Evolutionary conservation across 805 yeast genomes (phyloP).

Genomic region (Jamesozyma hellenica): DNA sequence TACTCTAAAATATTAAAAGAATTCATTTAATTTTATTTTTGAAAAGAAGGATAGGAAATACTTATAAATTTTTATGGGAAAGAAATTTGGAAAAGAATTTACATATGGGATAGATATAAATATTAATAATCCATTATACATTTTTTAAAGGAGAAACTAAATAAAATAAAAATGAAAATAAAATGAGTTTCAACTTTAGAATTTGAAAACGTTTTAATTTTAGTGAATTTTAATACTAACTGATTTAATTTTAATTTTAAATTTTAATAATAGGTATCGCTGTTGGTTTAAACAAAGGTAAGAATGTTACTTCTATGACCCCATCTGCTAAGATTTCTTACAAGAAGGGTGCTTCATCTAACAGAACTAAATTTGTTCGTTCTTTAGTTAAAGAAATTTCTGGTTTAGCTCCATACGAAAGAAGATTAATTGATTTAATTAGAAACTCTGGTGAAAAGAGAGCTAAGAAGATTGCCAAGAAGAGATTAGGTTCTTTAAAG

Average conservation of each 20-base stretch:
- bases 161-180: too few species aligned
- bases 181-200: too few species aligned
- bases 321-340: slow-evolving; percentile 82
- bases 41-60: too few species aligned
- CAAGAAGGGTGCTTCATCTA: slow-evolving; percentile 94
- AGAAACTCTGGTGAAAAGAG: slow-evolving; percentile 98
- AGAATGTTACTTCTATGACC: slow-evolving; percentile 80
- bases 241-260: neutral
- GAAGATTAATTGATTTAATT: slow-evolving; percentile 97
- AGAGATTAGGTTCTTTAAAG: slow-evolving; percentile 99
- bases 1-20: neutral
- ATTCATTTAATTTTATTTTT: too few species aligned
- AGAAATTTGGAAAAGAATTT: too few species aligned
- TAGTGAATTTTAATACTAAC: slow-evolving; percentile 1
- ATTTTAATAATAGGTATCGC: slow-evolving; percentile 51
- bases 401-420: slow-evolving; percentile 99
- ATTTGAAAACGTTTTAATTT: too few species aligned
- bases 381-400: slow-evolving; percentile 91
- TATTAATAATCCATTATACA: too few species aligned
- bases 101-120: too few species aligned
- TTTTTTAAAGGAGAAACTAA: too few species aligned
- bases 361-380: slow-evolving; percentile 95
- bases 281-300: slow-evolving; percentile 99
- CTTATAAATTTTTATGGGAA: too few species aligned
- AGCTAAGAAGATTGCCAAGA: slow-evolving; percentile 99